Percentiles rank a stretch among this genome's conserved stretches.
Evolutionary conservation across 2,329 filamentous ascomycete species (phyloP).

Genomic region (Trichoderma harzianum): DNA sequence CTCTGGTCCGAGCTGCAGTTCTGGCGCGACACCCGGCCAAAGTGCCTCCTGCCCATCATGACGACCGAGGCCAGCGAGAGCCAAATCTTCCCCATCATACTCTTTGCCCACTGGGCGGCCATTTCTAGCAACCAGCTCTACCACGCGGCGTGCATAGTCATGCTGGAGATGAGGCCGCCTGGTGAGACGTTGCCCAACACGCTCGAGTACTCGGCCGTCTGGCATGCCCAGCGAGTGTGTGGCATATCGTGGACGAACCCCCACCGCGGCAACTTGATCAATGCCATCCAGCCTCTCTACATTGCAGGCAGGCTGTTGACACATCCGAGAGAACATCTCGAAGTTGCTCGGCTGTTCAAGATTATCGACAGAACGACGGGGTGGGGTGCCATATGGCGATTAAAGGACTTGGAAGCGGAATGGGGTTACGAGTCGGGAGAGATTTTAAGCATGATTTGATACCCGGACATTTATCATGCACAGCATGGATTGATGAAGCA

Average conservation of each 20-base stretch:
- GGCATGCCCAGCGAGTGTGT: conserved; percentile 39
- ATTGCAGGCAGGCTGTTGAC: conserved; percentile 48
- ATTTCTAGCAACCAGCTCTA: conserved; percentile 53
- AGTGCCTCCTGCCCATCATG: conserved; percentile 34
- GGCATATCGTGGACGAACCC: conserved; percentile 49
- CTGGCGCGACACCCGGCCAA: conserved; percentile 43
- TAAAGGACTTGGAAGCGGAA: conserved; percentile 43
- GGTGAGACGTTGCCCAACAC: conserved; percentile 22
- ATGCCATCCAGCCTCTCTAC: conserved; percentile 51
- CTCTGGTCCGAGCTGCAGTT: conserved; percentile 46
- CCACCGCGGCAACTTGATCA: conserved; percentile 40
- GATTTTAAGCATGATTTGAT: conserved; percentile 15
- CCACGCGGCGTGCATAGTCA: conserved; percentile 45
- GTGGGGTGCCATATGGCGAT: conserved; percentile 49
- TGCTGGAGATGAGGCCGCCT: conserved; percentile 36
- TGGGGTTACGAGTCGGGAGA: conserved; percentile 32
- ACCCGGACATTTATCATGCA: neutral
- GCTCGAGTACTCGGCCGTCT: conserved; percentile 9
- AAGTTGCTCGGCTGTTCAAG: conserved; percentile 38
- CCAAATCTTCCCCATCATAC: conserved; percentile 44
- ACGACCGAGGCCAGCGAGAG: conserved; percentile 25
- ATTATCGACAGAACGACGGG: conserved; percentile 46
- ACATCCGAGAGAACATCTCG: conserved; percentile 37
- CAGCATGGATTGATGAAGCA: neutral
- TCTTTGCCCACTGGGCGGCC: conserved; percentile 47